Base-by-base conservation (phyloP, 495 filamentous ascomycete species). In the Penicillium ucsense region DNA sequence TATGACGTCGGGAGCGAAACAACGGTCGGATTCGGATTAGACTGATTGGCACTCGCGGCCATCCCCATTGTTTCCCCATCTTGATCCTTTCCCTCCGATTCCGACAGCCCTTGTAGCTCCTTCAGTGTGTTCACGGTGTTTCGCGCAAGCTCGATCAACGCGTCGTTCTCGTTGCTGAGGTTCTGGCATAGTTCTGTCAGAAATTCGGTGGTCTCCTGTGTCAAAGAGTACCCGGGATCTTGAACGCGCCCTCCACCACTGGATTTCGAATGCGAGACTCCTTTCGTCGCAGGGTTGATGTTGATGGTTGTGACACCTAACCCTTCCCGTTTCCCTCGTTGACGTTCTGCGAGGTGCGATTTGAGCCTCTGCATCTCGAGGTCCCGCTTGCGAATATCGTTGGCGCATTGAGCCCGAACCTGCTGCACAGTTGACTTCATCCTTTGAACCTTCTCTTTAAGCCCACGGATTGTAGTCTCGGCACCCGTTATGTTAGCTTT, bases 161-260 rank as follows among this genome's bases (percentile, higher is more conserved):
- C 76, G 61, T 97, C 92, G 53, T 98, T 98, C 63, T 98, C 92
- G 54, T 95, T 89, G 53, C 89, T 94, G 34, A 97, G 68, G 10
- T 80, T 82, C 67, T 89, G 88, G 20, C 88, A 88, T 48, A 97
- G 67, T 57, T 90, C 80, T 2, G 92, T 94, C 39, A 98, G 70
- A 62, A 95, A 97, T 41, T 88, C 86, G 12, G 88, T 90, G 4
- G 92, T 95, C 67, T 97, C 94, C 53, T 85, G 78, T 46, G 81
- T 78, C 49, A 97, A 63, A 55, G 79, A 86, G 63, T 92, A 89
- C 35, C 71, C 77, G 0, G 81, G 78, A 39, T 78, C 75, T 28
- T 74, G 68, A 2, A 81, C 60, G 29, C 75, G 73, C 29, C 65
- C 71, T 3, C 72, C 70, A 7, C 71, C 65, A 38, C 56, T 62